Evolutionary conservation across 2,329 filamentous ascomycete genomes (phyloP), one percentile per base, ranked within the genome.

Genomic region (Exophiala spinifera): DNA sequence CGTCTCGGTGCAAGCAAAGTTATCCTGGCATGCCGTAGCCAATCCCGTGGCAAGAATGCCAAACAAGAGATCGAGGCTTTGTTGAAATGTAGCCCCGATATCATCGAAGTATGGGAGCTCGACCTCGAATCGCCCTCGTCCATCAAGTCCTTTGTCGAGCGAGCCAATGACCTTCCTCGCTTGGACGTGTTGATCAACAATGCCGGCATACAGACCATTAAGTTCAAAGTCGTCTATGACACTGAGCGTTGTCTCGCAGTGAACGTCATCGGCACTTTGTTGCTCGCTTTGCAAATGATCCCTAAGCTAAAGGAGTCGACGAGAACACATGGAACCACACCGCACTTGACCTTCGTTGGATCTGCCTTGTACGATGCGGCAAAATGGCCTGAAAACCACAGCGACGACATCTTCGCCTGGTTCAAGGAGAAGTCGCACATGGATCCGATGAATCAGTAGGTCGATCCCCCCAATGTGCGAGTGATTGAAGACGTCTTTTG

Each of bases 211-310:
- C 28, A 31, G 11, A 17, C 21, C 20, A 17, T 33, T 6, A 33
- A 47, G 4, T 47, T 47, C 21, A 20, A 34, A 31, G 6, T 17
- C 45, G 58, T 81, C 3, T 76, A 79, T 47, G 74, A 69, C 0
- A 68, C 77, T 23, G 80, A 84, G 65, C 63, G 57, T 14, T 74
- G 65, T 0, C 65, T 83, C 20, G 78, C 75, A 21, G 55, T 63
- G 23, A 66, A 66, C 25, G 60, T 53, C 33, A 45, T 66, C 14
- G 47, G 52, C 46, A 66, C 62, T 0, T 59, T 60, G 6, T 52
- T 66, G 2, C 46, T 66, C 2, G 57, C 63, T 1, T 44, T 61
- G 1, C 56, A 63, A 3, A 46, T 65, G 3, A 25, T 64, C 1
- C 61, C 64, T 1, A 20, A 53, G 7, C 59, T 65, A 6, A 44